phyloP scores from a whole-genome alignment of 1,139 yeast genomes.

The Cylindricascospora bacillispora region DNA sequence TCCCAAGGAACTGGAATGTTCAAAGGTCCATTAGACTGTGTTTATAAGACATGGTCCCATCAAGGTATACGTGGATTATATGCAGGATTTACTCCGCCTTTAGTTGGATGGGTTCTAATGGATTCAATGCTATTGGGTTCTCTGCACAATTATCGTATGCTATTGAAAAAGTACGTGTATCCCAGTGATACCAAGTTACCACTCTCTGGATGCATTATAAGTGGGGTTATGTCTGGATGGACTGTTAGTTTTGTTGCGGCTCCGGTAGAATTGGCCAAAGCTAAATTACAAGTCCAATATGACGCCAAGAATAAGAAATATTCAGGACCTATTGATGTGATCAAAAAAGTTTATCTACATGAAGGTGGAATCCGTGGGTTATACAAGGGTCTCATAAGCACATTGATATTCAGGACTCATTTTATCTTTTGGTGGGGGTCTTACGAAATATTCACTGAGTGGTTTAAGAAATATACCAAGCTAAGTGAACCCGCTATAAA shows the following conservation, averaged over 20 bases:
- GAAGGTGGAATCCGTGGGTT: conserved; percentile 55
- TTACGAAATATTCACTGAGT: conserved; percentile 63
- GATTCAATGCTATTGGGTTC: conserved; percentile 84
- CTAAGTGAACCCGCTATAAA: conserved; percentile 59
- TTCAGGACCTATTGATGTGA: conserved; percentile 69
- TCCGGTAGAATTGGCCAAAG: conserved; percentile 82
- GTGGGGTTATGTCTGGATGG: conserved; percentile 73
- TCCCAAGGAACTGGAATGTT: conserved; percentile 50
- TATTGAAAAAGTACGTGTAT: conserved; percentile 52
- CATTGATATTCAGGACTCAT: conserved; percentile 78
- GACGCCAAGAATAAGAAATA: conserved; percentile 60
- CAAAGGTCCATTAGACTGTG: conserved; percentile 75
- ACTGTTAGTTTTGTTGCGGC: conserved; percentile 92
- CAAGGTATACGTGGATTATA: conserved; percentile 74
- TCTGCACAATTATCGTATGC: conserved; percentile 59
- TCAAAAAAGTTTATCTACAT: conserved; percentile 30
- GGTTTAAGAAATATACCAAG: conserved; percentile 50
- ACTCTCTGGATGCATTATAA: conserved; percentile 57
- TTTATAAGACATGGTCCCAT: conserved; percentile 50
- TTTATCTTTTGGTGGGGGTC: conserved; percentile 94
- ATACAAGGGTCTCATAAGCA: conserved; percentile 71
- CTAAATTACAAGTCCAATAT: conserved; percentile 80
- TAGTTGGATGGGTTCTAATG: conserved; percentile 89
- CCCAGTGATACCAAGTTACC: conserved; percentile 49
- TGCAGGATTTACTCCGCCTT: conserved; percentile 84